A percentile compares a stretch with the other conserved stretches of the same genome.
Evolutionary conservation across 768 basidiomycete genomes (phyloP).

Genomic region (Lactarius evosmus): DNA sequence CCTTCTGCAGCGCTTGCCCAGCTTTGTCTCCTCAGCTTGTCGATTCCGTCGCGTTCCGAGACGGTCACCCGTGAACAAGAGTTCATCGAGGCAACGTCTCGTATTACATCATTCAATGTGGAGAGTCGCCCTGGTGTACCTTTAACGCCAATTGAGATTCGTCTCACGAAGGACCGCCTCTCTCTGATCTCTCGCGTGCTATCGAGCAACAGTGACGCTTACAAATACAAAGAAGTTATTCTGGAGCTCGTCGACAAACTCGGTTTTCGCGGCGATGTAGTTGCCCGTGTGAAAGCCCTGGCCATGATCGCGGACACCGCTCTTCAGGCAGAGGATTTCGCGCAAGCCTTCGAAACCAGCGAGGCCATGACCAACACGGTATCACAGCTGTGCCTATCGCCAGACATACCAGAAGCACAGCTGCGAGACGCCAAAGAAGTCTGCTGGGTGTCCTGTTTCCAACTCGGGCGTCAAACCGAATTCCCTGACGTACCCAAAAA

Average conservation of each 20-base stretch:
- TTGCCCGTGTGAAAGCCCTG: slow-evolving; percentile 77
- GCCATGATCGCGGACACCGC: slow-evolving; percentile 93
- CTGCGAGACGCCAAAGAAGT: slow-evolving; percentile 68
- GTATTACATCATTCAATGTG: slow-evolving; percentile 89
- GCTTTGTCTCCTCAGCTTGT: slow-evolving; percentile 49
- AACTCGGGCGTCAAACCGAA: slow-evolving; percentile 79
- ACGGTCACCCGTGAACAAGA: slow-evolving; percentile 68
- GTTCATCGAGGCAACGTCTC: slow-evolving; percentile 97
- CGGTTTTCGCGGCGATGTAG: slow-evolving; percentile 65
- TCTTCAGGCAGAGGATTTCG: slow-evolving; percentile 76
- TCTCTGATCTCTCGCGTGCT: slow-evolving; percentile 85
- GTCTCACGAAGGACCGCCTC: slow-evolving; percentile 85
- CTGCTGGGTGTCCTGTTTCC: slow-evolving; percentile 88
- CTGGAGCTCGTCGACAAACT: slow-evolving; percentile 88
- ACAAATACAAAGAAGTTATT: slow-evolving; percentile 88
- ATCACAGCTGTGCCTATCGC: slow-evolving; percentile 42
- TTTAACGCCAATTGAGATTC: slow-evolving; percentile 90
- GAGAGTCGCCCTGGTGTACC: slow-evolving; percentile 68
- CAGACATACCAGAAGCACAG: slow-evolving; percentile 36
- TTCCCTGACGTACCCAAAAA: slow-evolving; percentile 66
- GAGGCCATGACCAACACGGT: slow-evolving; percentile 69
- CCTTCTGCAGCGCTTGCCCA: background rate
- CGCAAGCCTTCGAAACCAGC: slow-evolving; percentile 65
- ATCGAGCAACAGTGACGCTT: slow-evolving; percentile 79
- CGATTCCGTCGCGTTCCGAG: slow-evolving; percentile 65